phyloP scores from a whole-genome alignment of 768 basidiomycete genomes.

The Tylopilus sp. region DNA sequence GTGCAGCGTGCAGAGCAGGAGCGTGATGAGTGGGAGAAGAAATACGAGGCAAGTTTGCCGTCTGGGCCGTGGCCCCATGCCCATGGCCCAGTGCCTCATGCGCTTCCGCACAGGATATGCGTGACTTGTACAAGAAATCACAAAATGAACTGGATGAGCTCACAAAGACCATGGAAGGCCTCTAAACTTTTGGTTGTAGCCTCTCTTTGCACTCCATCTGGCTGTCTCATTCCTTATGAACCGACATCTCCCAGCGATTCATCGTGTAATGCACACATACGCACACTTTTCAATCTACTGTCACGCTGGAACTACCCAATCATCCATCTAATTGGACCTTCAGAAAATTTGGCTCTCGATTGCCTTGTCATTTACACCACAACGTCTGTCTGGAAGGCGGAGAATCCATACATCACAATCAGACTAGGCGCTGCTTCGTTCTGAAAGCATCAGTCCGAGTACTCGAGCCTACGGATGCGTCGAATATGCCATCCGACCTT shows the following conservation, averaged over 20 bases:
- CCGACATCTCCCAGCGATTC: conserved; percentile 14
- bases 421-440: not conserved
- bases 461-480: not conserved
- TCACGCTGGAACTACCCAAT: conserved; percentile 18
- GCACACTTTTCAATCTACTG: conserved; percentile 17
- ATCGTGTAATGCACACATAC: conserved; percentile 20
- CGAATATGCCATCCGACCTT: not conserved
- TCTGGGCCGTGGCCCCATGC: too few species aligned
- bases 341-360: not conserved
- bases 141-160: conserved; percentile 86
- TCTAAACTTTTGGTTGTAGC: conserved; percentile 52
- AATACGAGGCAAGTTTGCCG: conserved; percentile 72
- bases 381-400: not conserved
- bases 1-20: conserved; percentile 85
- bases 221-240: not conserved
- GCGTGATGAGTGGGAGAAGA: conserved; percentile 91
- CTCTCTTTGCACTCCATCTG: too few species aligned
- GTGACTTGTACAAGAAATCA: conserved; percentile 65
- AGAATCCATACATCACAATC: not conserved
- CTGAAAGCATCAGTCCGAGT: not conserved
- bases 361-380: not conserved
- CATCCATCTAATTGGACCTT: not conserved
- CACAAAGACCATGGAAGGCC: conserved; percentile 65
- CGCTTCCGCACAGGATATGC: conserved; percentile 51
- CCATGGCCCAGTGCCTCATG: conserved; percentile 1